Conservation (phyloP, 805 yeast genomes). For the Metschnikowia picachoensis region DNA sequence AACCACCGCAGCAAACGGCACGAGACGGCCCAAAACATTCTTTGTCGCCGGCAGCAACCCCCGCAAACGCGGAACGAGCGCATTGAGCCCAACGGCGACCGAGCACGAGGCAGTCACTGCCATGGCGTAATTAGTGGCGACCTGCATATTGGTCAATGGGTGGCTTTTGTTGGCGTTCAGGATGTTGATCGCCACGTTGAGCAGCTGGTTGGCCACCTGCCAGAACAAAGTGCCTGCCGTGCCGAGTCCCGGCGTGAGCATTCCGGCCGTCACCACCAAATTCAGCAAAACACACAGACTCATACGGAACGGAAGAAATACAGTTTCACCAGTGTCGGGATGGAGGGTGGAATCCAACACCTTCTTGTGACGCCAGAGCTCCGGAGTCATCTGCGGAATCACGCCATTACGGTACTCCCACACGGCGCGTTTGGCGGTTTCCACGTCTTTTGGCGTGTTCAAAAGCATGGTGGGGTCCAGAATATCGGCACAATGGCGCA, state of each 20-base stretch:
- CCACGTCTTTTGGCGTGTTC: slow-evolving; percentile 61
- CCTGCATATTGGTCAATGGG: slow-evolving; percentile 76
- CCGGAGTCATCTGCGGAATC: slow-evolving; percentile 62
- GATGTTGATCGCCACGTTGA: slow-evolving; percentile 94
- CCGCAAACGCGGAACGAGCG: slow-evolving; percentile 82
- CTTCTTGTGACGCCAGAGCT: slow-evolving; percentile 84
- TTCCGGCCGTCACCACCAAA: slow-evolving; percentile 92
- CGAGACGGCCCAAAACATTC: slow-evolving; percentile 74
- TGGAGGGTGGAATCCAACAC: slow-evolving; percentile 88
- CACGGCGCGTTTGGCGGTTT: slow-evolving; percentile 58
- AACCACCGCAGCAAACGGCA: slow-evolving; percentile 98
- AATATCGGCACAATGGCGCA: slow-evolving; percentile 87
- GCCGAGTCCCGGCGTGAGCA: slow-evolving; percentile 93
- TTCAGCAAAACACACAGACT: slow-evolving; percentile 92
- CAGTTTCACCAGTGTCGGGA: slow-evolving; percentile 96
- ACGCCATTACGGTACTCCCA: slow-evolving; percentile 73
- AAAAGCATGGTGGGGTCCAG: slow-evolving; percentile 89
- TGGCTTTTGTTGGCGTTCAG: slow-evolving; percentile 96
- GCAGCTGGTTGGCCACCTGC: slow-evolving; percentile 97
- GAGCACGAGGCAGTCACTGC: slow-evolving; percentile 95
- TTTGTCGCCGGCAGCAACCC: slow-evolving; percentile 65
- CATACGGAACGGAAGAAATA: slow-evolving; percentile 93
- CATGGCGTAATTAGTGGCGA: slow-evolving; percentile 71
- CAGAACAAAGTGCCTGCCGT: slow-evolving; percentile 90
- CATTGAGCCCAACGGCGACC: slow-evolving; percentile 90